These are phyloP conservation scores for Candida tallmaniae DNA, from an alignment of 805 yeast species.

Conservation along the genomic window DNA sequence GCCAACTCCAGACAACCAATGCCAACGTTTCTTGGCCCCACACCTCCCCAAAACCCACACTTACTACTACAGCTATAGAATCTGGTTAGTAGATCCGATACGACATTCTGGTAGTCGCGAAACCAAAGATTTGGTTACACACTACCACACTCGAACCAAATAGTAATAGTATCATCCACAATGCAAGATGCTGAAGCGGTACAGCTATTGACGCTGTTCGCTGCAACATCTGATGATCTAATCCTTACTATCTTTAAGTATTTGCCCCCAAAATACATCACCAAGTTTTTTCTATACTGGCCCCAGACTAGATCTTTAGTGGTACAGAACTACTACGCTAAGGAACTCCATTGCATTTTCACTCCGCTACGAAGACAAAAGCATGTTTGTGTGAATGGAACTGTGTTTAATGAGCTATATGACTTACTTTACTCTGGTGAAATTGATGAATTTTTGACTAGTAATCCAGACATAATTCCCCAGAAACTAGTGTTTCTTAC, in stretches of 20 bases:
- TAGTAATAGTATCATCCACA: no score
- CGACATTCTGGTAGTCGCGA: no score
- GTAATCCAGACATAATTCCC: constrained; percentile 27
- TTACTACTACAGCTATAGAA: no score
- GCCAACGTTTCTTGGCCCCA: no score
- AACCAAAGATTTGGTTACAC: no score
- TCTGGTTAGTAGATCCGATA: no score
- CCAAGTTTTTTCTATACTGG: constrained; percentile 20
- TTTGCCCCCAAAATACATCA: constrained; percentile 18
- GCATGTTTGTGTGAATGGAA: constrained; percentile 8
- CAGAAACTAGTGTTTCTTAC: constrained; percentile 21
- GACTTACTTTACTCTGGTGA: constrained; percentile 24
- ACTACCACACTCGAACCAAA: no score
- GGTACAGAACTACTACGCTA: constrained; percentile 21
- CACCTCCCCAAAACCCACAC: no score
- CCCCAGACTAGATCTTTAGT: constrained; percentile 18
- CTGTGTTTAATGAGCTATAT: constrained; percentile 3
- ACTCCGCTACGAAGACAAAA: constrained; percentile 18
- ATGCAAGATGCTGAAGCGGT: no score
- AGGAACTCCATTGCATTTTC: constrained; percentile 30
- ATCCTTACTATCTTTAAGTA: constrained; percentile 14
- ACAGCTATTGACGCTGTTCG: background rate
- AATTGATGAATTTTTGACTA: constrained; percentile 26
- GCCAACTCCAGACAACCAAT: no score
- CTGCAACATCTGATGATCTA: constrained; percentile 19